Conservation (phyloP, 2,329 filamentous ascomycete genomes). For the Aureobasidium sp. region DNA sequence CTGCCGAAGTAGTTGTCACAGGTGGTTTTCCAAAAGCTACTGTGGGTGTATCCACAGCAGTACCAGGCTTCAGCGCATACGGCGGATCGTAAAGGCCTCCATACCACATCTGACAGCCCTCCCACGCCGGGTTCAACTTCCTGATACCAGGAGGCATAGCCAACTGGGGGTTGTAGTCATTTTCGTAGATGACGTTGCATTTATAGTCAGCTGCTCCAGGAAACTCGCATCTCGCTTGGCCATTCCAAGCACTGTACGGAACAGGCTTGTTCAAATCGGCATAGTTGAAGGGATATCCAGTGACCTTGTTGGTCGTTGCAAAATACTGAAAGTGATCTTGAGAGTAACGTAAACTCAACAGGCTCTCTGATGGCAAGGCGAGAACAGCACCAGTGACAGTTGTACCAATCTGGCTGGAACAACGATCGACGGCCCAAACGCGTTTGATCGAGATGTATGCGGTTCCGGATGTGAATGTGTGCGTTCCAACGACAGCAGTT, state of each 20-base stretch:
- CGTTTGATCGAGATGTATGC: conserved; percentile 23
- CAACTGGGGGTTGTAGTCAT: conserved; percentile 18
- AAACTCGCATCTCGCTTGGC: conserved; percentile 16
- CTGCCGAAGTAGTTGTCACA: conserved; percentile 5
- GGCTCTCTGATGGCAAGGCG: conserved; percentile 21
- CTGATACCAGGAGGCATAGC: conserved; percentile 22
- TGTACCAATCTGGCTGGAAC: conserved; percentile 16
- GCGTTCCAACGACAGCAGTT: conserved; percentile 17
- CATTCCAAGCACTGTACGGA: conserved; percentile 23
- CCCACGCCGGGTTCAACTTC: conserved; percentile 19
- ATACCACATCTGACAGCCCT: conserved; percentile 22
- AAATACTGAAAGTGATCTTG: conserved; percentile 21
- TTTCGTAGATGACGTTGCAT: conserved; percentile 21
- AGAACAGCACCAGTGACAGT: conserved; percentile 19
- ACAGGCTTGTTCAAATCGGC: conserved; percentile 23
- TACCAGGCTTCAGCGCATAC: conserved; percentile 15
- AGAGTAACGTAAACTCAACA: conserved; percentile 22
- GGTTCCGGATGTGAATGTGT: conserved; percentile 20
- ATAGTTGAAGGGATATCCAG: conserved; percentile 22
- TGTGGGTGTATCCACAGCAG: conserved; percentile 14
- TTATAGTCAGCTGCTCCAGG: not conserved
- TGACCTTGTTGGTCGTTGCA: conserved; percentile 17
- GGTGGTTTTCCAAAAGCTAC: conserved; percentile 2
- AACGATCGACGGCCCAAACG: conserved; percentile 21
- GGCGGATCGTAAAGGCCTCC: conserved; percentile 23